Evolutionary conservation across 441 rosid genomes (phyloP).

Genomic region (Rhodomyrtus psidioides): DNA sequence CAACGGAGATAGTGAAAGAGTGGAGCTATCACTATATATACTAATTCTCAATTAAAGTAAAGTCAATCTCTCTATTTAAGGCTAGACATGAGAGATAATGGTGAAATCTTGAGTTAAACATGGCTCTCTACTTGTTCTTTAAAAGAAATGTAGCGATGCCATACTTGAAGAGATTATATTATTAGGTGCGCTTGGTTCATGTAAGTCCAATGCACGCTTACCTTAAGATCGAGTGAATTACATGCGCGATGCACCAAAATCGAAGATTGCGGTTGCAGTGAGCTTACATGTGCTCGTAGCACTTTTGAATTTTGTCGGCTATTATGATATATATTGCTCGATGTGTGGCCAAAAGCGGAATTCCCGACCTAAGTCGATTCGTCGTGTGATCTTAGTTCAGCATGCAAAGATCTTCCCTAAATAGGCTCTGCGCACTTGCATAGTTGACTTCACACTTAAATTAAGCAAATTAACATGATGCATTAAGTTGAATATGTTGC

Average conservation of each 20-base stretch:
- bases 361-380: not conserved
- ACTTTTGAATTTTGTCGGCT: not conserved
- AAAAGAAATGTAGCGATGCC: not conserved
- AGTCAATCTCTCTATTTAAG: not conserved
- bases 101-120: not conserved
- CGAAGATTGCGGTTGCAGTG: not conserved
- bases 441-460: not conserved
- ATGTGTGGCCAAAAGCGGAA: not conserved
- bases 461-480: not conserved
- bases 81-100: not conserved
- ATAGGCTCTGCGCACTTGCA: not conserved
- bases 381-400: not conserved
- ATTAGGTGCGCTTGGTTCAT: not conserved
- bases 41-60: not conserved
- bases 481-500: not conserved
- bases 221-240: not conserved
- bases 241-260: not conserved
- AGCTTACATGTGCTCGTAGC: not conserved
- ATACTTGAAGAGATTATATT: not conserved
- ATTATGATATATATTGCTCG: not conserved
- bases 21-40: not conserved
- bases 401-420: not conserved
- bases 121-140: not conserved
- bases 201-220: not conserved
- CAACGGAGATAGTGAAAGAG: not conserved